Base-by-base conservation (phyloP, 495 filamentous ascomycete genomes). In the Polyplosphaeria fusca region DNA sequence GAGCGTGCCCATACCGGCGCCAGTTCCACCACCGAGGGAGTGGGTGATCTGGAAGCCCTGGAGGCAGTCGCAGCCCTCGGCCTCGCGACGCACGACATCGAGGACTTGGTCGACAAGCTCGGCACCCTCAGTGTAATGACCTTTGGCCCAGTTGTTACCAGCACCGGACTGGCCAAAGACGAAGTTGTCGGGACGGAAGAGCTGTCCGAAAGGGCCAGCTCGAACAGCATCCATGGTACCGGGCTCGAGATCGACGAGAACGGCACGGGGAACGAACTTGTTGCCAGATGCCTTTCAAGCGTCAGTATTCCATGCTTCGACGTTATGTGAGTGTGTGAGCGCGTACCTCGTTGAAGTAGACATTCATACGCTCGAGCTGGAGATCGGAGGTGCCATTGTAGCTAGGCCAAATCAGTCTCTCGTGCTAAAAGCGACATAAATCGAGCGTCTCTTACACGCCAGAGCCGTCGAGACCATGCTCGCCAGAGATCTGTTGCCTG, bases 41-140 rank as follows among this genome's bases (percentile, higher is more conserved):
- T 99, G 93, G 71, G 93, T 99, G 80, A 99, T 97, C 83, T 99
- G 93, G 86, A 99, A 99, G 76, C 93, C 93, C 80, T 99, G 93
- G 64, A 99, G 89, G 81, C 93, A 99, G 83, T 99, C 93, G 74
- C 93, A 97, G 68, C 85, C 91, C 77, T 99, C 93, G 65, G 94
- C 93, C 81, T 99, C 93, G 69, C 93, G 94, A 73, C 93, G 93
- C 65, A 99, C 92, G 62, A 99, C 93, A 77, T 99, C 93, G 67
- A 99, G 81, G 60, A 99, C 93, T 67, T 96, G 82, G 79, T 99
- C 93, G 48, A 99, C 93, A 63, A 99, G 83, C 82, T 99, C 93
- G 68, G 93, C 93, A 82, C 93, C 93, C 82, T 99, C 93, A 55
- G 93, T 99, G 84, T 99, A 99, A 77, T 99, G 93, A 74, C 93